Evolutionary conservation across 2,329 filamentous ascomycete genomes (phyloP).

Genomic region (Chrysosporium queenslandicum): DNA sequence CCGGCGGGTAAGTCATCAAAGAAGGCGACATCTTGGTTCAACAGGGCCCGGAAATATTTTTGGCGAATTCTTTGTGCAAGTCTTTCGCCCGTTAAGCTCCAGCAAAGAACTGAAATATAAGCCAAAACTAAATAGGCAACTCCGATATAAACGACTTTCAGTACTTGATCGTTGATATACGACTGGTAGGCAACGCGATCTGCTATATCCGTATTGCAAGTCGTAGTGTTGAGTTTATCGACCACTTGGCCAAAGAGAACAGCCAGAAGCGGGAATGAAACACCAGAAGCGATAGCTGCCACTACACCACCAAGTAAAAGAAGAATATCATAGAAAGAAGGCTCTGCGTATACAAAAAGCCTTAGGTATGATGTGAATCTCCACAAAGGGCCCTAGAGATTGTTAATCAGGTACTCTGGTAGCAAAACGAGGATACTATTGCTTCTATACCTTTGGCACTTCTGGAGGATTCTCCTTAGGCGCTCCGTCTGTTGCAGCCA

Average conservation of each 20-base stretch:
- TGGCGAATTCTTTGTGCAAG: conserved; percentile 49
- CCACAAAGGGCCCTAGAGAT: not conserved
- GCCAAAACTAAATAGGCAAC: conserved; percentile 49
- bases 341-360: conserved; percentile 17
- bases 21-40: conserved; percentile 46
- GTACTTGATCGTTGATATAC: conserved; percentile 45
- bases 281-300: conserved; percentile 24
- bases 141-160: conserved; percentile 47
- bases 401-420: no score
- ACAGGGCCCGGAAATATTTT: conserved; percentile 45
- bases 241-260: conserved; percentile 27
- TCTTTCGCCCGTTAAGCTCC: conserved; percentile 49
- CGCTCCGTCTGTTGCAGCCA: not conserved
- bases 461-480: not conserved
- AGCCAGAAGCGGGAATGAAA: conserved; percentile 26
- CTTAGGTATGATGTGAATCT: conserved; percentile 13
- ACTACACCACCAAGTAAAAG: conserved; percentile 20
- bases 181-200: conserved; percentile 27
- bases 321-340: conserved; percentile 15
- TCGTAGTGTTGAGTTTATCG: conserved; percentile 24
- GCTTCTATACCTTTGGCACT: conserved; percentile 4
- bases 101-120: conserved; percentile 51
- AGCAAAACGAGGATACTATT: no score
- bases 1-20: conserved; percentile 40
- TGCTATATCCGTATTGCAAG: conserved; percentile 14